Evolutionary conservation across 2,329 filamentous ascomycete genomes (phyloP).

Genomic region (Colletotrichum sp.): DNA sequence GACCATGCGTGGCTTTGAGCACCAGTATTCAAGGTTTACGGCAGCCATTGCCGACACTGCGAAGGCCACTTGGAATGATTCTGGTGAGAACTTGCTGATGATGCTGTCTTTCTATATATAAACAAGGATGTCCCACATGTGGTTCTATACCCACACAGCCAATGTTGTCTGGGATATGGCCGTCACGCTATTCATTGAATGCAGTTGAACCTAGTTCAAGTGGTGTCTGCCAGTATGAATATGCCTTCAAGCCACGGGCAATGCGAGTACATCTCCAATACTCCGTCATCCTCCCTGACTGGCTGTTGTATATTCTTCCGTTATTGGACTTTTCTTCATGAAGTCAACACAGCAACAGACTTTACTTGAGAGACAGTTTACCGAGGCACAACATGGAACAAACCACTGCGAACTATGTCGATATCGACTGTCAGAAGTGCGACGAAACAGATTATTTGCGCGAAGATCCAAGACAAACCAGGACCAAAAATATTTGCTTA

Average conservation of each 20-base stretch:
- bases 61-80: too few relatives aligned
- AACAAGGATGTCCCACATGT: too few relatives aligned
- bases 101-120: too few relatives aligned
- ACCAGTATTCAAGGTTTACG: too few relatives aligned
- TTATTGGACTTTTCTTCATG: neutral
- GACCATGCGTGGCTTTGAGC: too few relatives aligned
- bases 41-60: too few relatives aligned
- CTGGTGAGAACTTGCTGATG: too few relatives aligned
- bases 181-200: too few relatives aligned
- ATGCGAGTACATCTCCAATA: fast-evolving
- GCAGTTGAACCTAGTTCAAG: neutral
- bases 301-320: neutral
- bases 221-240: fast-evolving
- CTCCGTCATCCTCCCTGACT: neutral
- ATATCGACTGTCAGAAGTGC: neutral
- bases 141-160: too few relatives aligned
- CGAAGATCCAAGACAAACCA: neutral
- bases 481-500: neutral
- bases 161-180: too few relatives aligned
- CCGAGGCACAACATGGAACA: neutral
- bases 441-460: neutral
- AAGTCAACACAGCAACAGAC: neutral
- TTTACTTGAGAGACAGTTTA: fast-evolving
- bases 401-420: neutral
- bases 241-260: neutral